Conservation (phyloP, 495 filamentous ascomycete genomes). For the Pyrenula massariospora region DNA sequence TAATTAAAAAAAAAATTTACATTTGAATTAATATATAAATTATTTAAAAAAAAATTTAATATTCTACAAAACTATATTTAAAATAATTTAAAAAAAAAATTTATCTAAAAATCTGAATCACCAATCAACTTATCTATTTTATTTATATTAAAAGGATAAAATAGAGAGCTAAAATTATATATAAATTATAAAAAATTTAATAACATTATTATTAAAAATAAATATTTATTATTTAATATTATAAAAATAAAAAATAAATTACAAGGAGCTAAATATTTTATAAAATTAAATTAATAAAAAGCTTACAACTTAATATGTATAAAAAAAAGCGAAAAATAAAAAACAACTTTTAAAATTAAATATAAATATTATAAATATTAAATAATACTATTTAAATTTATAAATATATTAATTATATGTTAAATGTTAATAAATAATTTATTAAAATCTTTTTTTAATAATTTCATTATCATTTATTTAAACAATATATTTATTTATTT, state of each 20-base stretch:
- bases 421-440: constrained; percentile 15
- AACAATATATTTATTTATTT: constrained; percentile 24
- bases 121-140: neutral
- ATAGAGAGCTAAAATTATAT: constrained; percentile 1
- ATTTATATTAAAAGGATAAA: constrained; percentile 2
- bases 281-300: constrained; percentile 3
- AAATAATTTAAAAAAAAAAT: constrained; percentile 2
- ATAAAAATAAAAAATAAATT: constrained; percentile 1
- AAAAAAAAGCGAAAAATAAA: neutral
- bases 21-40: constrained; percentile 2
- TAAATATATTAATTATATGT: constrained; percentile 15
- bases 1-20: neutral
- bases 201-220: constrained; percentile 4
- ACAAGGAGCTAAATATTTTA: constrained; percentile 2
- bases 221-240: constrained; percentile 2
- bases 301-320: constrained; percentile 1
- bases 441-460: constrained; percentile 8
- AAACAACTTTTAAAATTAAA: constrained; percentile 1
- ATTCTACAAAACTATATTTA: constrained; percentile 1
- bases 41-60: constrained; percentile 2
- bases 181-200: constrained; percentile 1
- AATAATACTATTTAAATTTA: constrained; percentile 19
- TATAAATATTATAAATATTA: constrained; percentile 16
- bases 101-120: neutral
- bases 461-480: constrained; percentile 16